A percentile compares a stretch with the other conserved stretches of the same genome.
phyloP scores from a whole-genome alignment of 2,329 filamentous ascomycete species.

The Alternaria viburni region DNA sequence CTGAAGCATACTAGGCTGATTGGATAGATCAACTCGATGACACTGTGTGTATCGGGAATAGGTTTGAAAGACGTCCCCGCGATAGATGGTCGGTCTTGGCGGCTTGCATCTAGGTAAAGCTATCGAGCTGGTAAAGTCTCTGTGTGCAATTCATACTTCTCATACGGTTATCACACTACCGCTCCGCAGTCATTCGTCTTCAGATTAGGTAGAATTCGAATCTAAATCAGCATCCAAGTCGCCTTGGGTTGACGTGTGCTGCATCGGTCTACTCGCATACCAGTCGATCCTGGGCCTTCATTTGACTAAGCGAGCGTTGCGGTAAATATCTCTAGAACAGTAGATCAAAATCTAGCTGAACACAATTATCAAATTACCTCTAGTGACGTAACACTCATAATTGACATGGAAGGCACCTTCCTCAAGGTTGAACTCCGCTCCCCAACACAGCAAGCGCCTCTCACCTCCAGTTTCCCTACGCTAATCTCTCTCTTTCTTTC shows the following conservation, averaged over 20 bases:
- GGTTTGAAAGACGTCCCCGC: too few species aligned
- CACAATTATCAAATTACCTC: neutral
- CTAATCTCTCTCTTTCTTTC: neutral
- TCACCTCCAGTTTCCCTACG: neutral
- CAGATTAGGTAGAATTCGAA: too few species aligned
- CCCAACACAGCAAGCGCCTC: neutral
- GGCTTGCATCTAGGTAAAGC: too few species aligned
- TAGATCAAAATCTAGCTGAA: neutral
- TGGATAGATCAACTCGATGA: too few species aligned
- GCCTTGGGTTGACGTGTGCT: neutral
- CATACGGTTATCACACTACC: too few species aligned
- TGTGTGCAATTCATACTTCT: too few species aligned
- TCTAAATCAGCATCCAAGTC: too few species aligned
- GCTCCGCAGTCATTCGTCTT: too few species aligned
- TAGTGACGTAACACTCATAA: neutral
- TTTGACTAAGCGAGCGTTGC: neutral
- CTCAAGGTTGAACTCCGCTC: neutral
- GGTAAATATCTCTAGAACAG: rapidly evolving
- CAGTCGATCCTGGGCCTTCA: neutral
- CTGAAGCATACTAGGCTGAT: too few species aligned
- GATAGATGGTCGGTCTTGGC: too few species aligned
- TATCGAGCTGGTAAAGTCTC: too few species aligned
- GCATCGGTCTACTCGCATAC: neutral
- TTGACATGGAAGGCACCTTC: neutral
- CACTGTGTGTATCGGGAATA: too few species aligned